These are phyloP conservation scores for Acanthamoeba healyi DNA, from an alignment of 208 protist genomes.

Conservation along the genomic window DNA sequence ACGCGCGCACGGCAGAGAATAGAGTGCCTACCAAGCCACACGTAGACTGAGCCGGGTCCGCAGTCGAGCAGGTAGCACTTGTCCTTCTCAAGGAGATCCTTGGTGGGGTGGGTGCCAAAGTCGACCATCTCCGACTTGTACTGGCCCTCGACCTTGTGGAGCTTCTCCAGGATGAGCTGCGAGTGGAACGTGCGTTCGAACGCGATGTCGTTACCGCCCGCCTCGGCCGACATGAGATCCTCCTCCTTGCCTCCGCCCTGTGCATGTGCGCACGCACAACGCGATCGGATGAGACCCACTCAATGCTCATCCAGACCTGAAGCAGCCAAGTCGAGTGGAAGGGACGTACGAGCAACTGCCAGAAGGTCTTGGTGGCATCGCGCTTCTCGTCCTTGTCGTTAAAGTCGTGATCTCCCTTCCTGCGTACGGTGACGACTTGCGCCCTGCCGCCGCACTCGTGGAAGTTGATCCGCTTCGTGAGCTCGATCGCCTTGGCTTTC, in stretches of 20 bases:
- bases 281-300: too few species aligned
- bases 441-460: slow-evolving; percentile 68
- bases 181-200: slow-evolving; percentile 68
- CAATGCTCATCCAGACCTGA: too few species aligned
- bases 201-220: slow-evolving; percentile 68
- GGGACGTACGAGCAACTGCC: background rate
- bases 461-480: slow-evolving; percentile 67
- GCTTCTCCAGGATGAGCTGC: slow-evolving; percentile 38
- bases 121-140: slow-evolving; percentile 44
- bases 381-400: slow-evolving; percentile 31
- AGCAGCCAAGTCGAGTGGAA: too few species aligned
- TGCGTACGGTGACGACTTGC: slow-evolving; percentile 8
- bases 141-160: background rate
- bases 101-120: background rate
- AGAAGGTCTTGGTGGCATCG: slow-evolving; percentile 25
- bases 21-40: slow-evolving; percentile 38
- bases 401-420: slow-evolving; percentile 6
- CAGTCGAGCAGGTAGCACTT: slow-evolving; percentile 69
- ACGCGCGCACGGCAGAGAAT: background rate
- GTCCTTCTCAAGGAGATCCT: slow-evolving; percentile 20
- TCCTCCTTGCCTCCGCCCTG: slow-evolving; percentile 60
- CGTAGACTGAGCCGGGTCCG: slow-evolving; percentile 52
- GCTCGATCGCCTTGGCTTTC: slow-evolving; percentile 67
- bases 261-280: too few species aligned
- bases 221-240: slow-evolving; percentile 62